Conservation (phyloP, 257 asterid species). For the Coffea canephora region DNA sequence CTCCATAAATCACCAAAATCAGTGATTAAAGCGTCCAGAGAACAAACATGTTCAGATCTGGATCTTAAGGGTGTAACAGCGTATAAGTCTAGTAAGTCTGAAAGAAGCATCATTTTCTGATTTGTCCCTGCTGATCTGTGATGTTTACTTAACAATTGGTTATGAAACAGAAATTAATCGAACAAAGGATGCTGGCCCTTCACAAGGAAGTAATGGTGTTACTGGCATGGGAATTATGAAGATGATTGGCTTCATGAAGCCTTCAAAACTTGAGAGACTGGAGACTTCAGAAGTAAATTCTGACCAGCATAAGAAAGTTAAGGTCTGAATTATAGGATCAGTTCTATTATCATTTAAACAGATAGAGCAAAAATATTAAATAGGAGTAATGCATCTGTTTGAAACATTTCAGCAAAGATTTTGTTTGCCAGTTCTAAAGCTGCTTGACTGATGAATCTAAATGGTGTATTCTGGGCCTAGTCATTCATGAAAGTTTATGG, state of each 20-base stretch:
- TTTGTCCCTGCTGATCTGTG: slow-evolving; percentile 5
- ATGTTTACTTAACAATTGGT: slow-evolving; percentile 25
- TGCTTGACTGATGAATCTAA: slow-evolving; percentile 18
- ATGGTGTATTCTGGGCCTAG: background rate
- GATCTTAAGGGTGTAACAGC: slow-evolving; percentile 30
- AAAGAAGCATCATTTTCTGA: slow-evolving; percentile 2
- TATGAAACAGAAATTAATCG: slow-evolving; percentile 46
- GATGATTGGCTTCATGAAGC: slow-evolving; percentile 52
- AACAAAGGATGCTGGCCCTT: slow-evolving; percentile 38
- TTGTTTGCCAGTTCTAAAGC: background rate
- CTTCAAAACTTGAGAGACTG: slow-evolving; percentile 42
- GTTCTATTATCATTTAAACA: too few species aligned
- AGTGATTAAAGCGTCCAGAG: slow-evolving; percentile 41
- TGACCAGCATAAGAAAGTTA: too few species aligned
- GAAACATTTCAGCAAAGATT: background rate
- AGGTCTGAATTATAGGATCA: too few species aligned
- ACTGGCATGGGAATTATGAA: slow-evolving; percentile 44
- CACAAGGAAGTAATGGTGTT: slow-evolving; percentile 42
- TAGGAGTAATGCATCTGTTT: background rate
- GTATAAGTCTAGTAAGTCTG: slow-evolving; percentile 50
- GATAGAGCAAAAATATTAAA: too few species aligned
- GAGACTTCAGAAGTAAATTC: slow-evolving; percentile 12
- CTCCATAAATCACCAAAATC: slow-evolving; percentile 42
- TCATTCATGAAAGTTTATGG: background rate
- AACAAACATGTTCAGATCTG: slow-evolving; percentile 39